Base-by-base conservation (phyloP, 148 eudicot species). In the Diospyros kaki region DNA sequence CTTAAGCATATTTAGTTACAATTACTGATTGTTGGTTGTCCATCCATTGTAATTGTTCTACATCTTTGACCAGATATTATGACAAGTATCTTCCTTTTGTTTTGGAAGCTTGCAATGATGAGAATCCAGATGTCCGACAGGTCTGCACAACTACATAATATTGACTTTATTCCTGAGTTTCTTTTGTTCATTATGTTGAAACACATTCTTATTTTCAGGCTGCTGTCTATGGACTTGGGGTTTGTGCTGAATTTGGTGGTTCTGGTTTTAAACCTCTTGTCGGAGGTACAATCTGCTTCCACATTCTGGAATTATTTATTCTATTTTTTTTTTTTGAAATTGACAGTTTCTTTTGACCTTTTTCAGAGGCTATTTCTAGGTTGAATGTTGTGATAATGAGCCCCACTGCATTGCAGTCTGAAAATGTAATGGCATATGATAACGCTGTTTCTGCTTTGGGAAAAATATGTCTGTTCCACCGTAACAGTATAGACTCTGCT, bases 161-260 rank as follows among this genome's bases (percentile, higher is more conserved):
- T 51, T 73, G 9, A 17, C 9, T 41, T 76, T 52, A 51, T 64
- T 51, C 55, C 63, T 7, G 55, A 44, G 17, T 69, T 69, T 5
- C 38, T 18, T 62, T 42, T 69, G 66, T 8, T 66, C 46, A 53
- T 68, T 61, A 72, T 18, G 61, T 54, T 82, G 75, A 71, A 64
- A 60, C 38, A 1, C 58, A 4, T 39, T 48, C 43, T 13, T 64
- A n/a, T 79, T 60, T 79, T 72, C 89, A 95, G 98, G 97, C 98
- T 75, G 98, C 98, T 69, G 98, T 95, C 1, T 95, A 95, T 87
- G 98, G 98, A 71, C 97, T 95, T 75, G 98, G 98, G 7, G 98
- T 95, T 54, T 95, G 98, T 86, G 98, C 98, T 45, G 98, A 95
- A 78, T 89, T 77, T 84, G 98, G 98, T 72, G 96, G 98, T 71